Conservation (phyloP, 495 filamentous ascomycete genomes). For the Aspergillus avenaceus region DNA sequence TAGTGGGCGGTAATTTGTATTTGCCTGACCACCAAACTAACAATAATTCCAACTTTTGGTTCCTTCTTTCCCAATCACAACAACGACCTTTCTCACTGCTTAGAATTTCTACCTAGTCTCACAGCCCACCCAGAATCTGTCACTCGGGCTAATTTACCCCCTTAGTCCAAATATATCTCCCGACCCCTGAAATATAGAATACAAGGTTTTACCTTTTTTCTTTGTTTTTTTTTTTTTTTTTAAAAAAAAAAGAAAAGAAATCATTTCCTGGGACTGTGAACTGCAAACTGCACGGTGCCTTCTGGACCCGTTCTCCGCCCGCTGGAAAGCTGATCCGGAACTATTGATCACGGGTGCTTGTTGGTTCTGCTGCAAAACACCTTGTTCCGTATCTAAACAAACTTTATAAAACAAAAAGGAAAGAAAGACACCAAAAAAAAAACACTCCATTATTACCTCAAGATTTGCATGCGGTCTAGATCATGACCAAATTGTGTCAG, state of each 20-base stretch:
- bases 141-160: background rate
- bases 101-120: background rate
- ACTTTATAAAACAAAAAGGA: background rate
- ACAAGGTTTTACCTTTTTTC: no score
- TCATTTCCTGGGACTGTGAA: no score
- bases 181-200: no score
- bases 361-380: background rate
- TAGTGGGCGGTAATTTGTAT: background rate
- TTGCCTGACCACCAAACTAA: conserved; percentile 4
- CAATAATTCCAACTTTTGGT: background rate
- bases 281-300: background rate
- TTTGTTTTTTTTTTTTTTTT: no score
- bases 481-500: conserved; percentile 2
- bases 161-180: background rate
- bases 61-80: background rate
- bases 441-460: background rate
- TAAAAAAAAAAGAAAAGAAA: conserved; percentile 4
- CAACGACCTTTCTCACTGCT: background rate
- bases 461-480: conserved; percentile 1
- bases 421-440: background rate
- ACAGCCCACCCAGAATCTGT: background rate
- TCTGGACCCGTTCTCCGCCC: conserved; percentile 1
- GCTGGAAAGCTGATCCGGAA: conserved; percentile 1
- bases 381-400: background rate
- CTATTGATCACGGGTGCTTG: background rate